These are phyloP conservation scores for Ustilago bromivora DNA, from an alignment of 1,284 basidiomycete species.

Conservation along the genomic window DNA sequence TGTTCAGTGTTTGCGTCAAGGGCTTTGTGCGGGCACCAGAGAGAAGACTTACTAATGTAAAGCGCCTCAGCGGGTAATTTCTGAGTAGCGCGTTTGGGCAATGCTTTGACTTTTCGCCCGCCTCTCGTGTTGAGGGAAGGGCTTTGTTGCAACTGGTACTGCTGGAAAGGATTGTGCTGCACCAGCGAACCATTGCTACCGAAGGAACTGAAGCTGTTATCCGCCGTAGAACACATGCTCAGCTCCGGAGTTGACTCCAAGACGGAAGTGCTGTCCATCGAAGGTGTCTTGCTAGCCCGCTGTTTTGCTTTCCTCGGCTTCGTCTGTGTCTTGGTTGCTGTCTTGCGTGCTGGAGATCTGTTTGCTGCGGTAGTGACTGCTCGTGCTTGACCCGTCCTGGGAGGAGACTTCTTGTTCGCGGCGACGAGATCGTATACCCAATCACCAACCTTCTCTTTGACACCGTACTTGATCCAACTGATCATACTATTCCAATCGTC, in stretches of 20 bases:
- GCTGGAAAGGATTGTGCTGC: constrained; percentile 25
- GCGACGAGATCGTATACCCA: constrained; percentile 54
- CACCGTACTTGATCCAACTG: constrained; percentile 53
- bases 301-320: constrained; percentile 24
- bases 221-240: constrained; percentile 41
- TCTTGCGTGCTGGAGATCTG: constrained; percentile 26
- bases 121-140: constrained; percentile 25
- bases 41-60: constrained; percentile 13
- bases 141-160: constrained; percentile 14
- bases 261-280: constrained; percentile 8
- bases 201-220: constrained; percentile 31
- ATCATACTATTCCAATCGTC: constrained; percentile 52
- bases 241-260: constrained; percentile 38
- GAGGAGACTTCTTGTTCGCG: constrained; percentile 29
- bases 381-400: constrained; percentile 11
- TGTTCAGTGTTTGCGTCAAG: not conserved
- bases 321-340: not conserved
- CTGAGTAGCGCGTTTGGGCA: constrained; percentile 23
- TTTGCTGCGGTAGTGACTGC: constrained; percentile 33
- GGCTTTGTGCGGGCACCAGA: not conserved
- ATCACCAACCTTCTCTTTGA: constrained; percentile 56
- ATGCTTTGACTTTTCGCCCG: constrained; percentile 28
- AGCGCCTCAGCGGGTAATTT: constrained; percentile 10
- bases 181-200: constrained; percentile 23
- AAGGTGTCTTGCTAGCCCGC: constrained; percentile 22